Percentiles rank a stretch among this genome's conserved stretches.
Conservation (phyloP, 2,329 filamentous ascomycete genomes). For the Monosporascus sp. region DNA sequence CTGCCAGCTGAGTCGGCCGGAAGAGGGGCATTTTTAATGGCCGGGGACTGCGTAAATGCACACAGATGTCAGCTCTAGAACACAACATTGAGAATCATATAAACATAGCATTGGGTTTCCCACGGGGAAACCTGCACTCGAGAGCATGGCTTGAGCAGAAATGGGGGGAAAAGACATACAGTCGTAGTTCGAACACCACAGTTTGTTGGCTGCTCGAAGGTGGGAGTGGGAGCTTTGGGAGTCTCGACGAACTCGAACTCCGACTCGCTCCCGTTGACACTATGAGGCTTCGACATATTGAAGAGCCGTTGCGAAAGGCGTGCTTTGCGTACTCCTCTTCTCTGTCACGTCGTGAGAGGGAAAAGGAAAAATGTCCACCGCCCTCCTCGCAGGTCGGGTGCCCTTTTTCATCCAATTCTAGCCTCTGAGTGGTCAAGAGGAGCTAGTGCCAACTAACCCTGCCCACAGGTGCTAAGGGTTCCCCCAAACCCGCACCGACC, state of each 20-base stretch:
- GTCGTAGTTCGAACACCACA: conserved; percentile 52
- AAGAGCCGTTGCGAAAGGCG: conserved; percentile 8
- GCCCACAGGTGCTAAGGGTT: too few relatives aligned
- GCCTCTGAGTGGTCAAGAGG: not conserved
- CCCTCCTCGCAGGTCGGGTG: not conserved
- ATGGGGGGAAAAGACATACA: conserved; percentile 32
- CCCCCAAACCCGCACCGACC: too few relatives aligned
- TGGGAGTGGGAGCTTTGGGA: conserved; percentile 43
- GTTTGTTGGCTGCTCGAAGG: conserved; percentile 46
- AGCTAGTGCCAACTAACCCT: too few relatives aligned
- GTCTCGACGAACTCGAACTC: conserved; percentile 62
- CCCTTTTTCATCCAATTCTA: not conserved
- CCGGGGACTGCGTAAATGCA: conserved; percentile 56
- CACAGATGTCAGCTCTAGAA: not conserved
- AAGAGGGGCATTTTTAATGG: conserved; percentile 91
- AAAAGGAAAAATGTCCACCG: not conserved
- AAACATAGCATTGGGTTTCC: too few relatives aligned
- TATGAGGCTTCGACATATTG: conserved; percentile 45
- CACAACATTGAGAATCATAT: not conserved
- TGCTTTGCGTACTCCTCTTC: not conserved
- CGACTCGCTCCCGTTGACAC: conserved; percentile 44
- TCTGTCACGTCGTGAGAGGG: not conserved
- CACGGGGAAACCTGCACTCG: not conserved
- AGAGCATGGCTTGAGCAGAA: not conserved
- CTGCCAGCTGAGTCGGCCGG: conserved; percentile 82